Conservation (phyloP, 2,329 filamentous ascomycete genomes). For the Diaporthe humulicola region DNA sequence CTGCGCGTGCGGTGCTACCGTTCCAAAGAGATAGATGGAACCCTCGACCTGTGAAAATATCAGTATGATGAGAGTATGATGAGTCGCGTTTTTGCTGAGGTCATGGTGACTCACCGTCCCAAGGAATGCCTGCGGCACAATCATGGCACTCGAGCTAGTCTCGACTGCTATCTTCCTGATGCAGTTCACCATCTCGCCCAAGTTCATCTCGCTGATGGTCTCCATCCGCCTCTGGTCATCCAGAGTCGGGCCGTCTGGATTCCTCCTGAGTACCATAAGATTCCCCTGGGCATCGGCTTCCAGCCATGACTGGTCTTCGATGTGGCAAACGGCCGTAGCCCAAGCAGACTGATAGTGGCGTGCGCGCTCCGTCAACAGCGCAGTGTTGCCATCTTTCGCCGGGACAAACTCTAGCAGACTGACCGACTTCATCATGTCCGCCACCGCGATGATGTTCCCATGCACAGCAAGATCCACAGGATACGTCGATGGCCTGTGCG, state of each 20-base stretch:
- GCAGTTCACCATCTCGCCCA: conserved; percentile 94
- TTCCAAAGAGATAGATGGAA: conserved; percentile 88
- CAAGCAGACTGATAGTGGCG: conserved; percentile 87
- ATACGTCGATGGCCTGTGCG: conserved; percentile 85
- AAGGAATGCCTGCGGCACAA: conserved; percentile 87
- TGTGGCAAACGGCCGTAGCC: conserved; percentile 81
- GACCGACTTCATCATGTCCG: conserved; percentile 94
- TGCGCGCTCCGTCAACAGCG: conserved; percentile 79
- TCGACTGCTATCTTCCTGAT: conserved; percentile 82
- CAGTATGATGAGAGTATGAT: conserved; percentile 45
- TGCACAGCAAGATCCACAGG: conserved; percentile 85
- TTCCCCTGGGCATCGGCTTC: conserved; percentile 92
- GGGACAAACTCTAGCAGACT: conserved; percentile 80
- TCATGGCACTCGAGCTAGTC: conserved; percentile 72
- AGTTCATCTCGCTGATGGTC: conserved; percentile 82
- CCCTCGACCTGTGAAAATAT: conserved; percentile 79
- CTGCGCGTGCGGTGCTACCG: conserved; percentile 79
- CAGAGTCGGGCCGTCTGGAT: conserved; percentile 77
- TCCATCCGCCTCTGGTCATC: conserved; percentile 80
- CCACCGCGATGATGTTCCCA: conserved; percentile 83
- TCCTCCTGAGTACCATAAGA: conserved; percentile 82
- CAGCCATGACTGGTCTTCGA: conserved; percentile 82
- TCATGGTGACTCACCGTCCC: conserved; percentile 76
- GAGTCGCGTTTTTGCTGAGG: background rate
- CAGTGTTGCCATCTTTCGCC: conserved; percentile 67